Evolutionary conservation across 768 basidiomycete genomes (phyloP).

Genomic region (Pilatotrama ljubarskyi): DNA sequence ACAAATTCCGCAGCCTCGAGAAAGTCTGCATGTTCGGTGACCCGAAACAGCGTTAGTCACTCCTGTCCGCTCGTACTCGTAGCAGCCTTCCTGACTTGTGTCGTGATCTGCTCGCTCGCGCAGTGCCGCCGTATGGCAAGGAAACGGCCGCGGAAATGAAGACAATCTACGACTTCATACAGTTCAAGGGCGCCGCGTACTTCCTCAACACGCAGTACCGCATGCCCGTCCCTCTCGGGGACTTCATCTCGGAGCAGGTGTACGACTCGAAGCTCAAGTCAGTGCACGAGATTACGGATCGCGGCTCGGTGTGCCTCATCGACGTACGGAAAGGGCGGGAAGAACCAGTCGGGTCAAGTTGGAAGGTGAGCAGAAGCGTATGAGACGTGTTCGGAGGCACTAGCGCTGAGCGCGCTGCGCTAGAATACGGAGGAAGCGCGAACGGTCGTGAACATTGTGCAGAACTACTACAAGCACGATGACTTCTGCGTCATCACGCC

Average conservation of each 20-base stretch:
- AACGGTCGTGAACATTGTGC: constrained; percentile 43
- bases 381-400: not conserved
- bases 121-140: constrained; percentile 55
- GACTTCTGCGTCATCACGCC: constrained; percentile 53
- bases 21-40: constrained; percentile 58
- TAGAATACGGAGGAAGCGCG: constrained; percentile 47
- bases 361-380: constrained; percentile 37
- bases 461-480: constrained; percentile 37
- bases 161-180: constrained; percentile 49
- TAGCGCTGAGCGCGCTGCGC: not conserved
- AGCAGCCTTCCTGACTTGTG: no score
- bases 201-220: constrained; percentile 46
- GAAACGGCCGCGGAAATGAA: constrained; percentile 39
- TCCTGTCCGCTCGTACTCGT: no score
- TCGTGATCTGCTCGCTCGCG: no score
- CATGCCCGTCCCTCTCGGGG: constrained; percentile 49
- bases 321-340: constrained; percentile 43
- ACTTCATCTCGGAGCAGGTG: constrained; percentile 48
- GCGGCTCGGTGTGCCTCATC: constrained; percentile 45
- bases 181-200: constrained; percentile 34
- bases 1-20: constrained; percentile 39
- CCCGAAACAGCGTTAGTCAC: constrained; percentile 46
- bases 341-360: constrained; percentile 40
- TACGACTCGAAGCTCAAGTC: constrained; percentile 44
- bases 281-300: constrained; percentile 34